Conservation (phyloP, 129 eudicot genomes). For the Ambrosia trifida region DNA sequence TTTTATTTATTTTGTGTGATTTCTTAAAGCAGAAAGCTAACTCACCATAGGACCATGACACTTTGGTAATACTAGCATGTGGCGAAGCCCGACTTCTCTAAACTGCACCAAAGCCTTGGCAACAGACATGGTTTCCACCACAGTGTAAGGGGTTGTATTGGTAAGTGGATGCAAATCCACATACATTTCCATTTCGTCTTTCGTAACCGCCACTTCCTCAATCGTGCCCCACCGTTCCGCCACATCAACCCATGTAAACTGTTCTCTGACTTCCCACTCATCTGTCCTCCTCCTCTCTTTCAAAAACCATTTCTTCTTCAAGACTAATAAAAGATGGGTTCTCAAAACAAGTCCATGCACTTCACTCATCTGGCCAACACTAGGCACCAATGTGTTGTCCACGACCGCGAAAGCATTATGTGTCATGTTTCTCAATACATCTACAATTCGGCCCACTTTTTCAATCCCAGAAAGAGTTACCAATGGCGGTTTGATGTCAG, state of each 20-base stretch:
- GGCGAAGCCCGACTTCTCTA: slow-evolving; percentile 88
- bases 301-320: slow-evolving; percentile 77
- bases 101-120: slow-evolving; percentile 95
- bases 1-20: not conserved
- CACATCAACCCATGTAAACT: slow-evolving; percentile 62
- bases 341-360: slow-evolving; percentile 71
- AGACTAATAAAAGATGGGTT: slow-evolving; percentile 68
- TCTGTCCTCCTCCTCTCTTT: slow-evolving; percentile 62
- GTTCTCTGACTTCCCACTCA: slow-evolving; percentile 79
- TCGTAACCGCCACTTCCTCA: slow-evolving; percentile 72
- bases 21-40: not conserved
- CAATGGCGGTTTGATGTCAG: slow-evolving; percentile 64
- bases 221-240: slow-evolving; percentile 60
- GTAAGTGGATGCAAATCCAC: slow-evolving; percentile 90
- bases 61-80: slow-evolving; percentile 77
- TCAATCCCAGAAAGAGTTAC: slow-evolving; percentile 76
- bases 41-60: slow-evolving; percentile 71
- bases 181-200: slow-evolving; percentile 77
- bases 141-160: slow-evolving; percentile 81
- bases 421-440: slow-evolving; percentile 69
- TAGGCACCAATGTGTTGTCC: slow-evolving; percentile 44
- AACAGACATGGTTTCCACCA: slow-evolving; percentile 76
- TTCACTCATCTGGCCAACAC: slow-evolving; percentile 41
- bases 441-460: slow-evolving; percentile 73
- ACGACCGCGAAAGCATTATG: slow-evolving; percentile 96